These are phyloP conservation scores for Citrus glauca DNA, from an alignment of 345 rosid genomes.

Conservation along the genomic window DNA sequence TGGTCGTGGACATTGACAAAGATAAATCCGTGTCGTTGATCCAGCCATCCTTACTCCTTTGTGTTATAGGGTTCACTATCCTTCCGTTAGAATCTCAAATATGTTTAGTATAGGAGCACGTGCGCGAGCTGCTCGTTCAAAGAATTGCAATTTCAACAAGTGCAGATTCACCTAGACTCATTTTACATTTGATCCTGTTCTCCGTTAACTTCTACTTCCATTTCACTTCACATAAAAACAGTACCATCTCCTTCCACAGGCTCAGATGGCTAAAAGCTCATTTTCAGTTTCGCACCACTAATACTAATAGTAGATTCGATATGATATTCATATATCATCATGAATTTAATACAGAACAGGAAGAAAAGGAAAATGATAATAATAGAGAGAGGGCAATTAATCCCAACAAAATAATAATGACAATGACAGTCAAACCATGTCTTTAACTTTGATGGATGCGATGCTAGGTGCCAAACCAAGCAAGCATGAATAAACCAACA, in stretches of 20 bases:
- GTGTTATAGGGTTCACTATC: too few relatives aligned
- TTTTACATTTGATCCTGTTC: not conserved
- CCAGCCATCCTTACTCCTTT: too few relatives aligned
- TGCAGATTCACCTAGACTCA: too few relatives aligned
- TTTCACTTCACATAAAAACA: not conserved
- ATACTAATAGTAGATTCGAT: not conserved
- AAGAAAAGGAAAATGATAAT: not conserved
- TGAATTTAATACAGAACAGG: not conserved
- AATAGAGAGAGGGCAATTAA: not conserved
- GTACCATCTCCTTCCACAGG: not conserved
- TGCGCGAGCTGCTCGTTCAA: too few relatives aligned
- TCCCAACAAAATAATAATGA: not conserved
- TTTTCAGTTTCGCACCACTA: not conserved
- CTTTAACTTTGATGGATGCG: conserved; percentile 9
- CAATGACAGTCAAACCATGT: not conserved
- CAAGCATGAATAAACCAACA: conserved; percentile 17
- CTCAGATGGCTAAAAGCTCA: not conserved
- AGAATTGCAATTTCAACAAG: too few relatives aligned
- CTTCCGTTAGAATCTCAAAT: too few relatives aligned
- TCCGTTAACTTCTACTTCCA: not conserved
- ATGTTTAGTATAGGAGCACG: too few relatives aligned
- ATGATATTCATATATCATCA: too few relatives aligned
- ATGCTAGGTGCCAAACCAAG: not conserved
- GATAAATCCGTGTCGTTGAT: too few relatives aligned
- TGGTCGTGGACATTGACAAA: too few relatives aligned